Evolutionary conservation across 1,284 basidiomycete genomes (phyloP).

Genomic region (Farysia itapuensis): DNA sequence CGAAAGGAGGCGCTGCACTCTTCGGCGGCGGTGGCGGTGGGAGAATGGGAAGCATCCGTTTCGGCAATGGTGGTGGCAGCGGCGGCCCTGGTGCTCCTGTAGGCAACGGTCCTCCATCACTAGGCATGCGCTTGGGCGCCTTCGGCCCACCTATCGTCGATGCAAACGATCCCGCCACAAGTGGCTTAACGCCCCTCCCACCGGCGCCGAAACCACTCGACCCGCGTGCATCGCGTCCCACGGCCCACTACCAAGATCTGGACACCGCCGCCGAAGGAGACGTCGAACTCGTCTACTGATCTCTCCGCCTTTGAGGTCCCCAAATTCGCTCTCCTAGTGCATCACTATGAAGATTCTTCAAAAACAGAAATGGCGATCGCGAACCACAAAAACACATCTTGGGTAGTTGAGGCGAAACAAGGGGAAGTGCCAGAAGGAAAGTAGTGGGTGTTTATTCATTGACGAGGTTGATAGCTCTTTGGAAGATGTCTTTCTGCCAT

Average conservation of each 20-base stretch:
- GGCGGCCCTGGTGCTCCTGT: neutral
- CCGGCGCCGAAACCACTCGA: constrained; percentile 43
- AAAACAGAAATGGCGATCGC: too few species aligned
- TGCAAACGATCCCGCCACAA: neutral
- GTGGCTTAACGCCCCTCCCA: constrained; percentile 8
- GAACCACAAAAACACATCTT: too few species aligned
- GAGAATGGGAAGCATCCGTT: constrained; percentile 31
- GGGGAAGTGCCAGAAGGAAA: too few species aligned
- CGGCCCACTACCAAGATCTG: constrained; percentile 46
- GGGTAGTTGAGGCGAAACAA: too few species aligned
- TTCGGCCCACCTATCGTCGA: constrained; percentile 1
- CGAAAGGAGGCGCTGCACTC: constrained; percentile 11
- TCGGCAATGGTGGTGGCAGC: constrained; percentile 1
- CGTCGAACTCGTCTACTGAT: constrained; percentile 38
- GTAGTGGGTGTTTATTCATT: too few species aligned
- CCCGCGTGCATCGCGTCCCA: constrained; percentile 20
- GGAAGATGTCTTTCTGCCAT: constrained; percentile 1
- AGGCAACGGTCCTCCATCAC: neutral
- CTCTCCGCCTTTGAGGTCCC: too few species aligned
- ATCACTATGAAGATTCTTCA: too few species aligned
- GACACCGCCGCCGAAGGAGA: constrained; percentile 41
- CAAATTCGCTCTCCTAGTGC: too few species aligned
- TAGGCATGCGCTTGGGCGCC: constrained; percentile 28
- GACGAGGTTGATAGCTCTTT: constrained; percentile 23
- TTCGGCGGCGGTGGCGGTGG: constrained; percentile 11